phyloP scores from a whole-genome alignment of 2,329 filamentous ascomycete genomes.

The Beauveria asiatica region DNA sequence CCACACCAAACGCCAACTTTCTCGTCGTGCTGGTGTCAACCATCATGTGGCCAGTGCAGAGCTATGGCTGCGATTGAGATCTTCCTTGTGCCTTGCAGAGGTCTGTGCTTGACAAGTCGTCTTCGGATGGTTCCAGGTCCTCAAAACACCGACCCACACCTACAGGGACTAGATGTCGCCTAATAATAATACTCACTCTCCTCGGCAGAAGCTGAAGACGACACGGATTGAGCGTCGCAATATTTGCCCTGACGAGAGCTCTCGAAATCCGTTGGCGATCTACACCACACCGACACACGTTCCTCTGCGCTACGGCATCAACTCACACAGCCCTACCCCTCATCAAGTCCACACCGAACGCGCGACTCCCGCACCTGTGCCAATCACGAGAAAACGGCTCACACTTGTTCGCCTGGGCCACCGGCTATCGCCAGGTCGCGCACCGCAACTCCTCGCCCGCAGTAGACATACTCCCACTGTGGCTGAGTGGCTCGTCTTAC shows the following conservation, averaged over 20 bases:
- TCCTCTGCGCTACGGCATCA: not conserved
- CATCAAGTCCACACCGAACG: not conserved
- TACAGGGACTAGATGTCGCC: not conserved
- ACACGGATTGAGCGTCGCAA: not conserved
- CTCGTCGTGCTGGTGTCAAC: not conserved
- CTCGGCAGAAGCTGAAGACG: not conserved
- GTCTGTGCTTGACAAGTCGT: slow-evolving; percentile 3
- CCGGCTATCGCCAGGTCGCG: not conserved
- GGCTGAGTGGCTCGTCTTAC: not conserved
- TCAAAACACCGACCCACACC: not conserved
- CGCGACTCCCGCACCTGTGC: not conserved
- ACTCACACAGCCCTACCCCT: not conserved
- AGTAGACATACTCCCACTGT: not conserved
- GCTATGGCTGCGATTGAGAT: not conserved
- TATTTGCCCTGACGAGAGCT: not conserved
- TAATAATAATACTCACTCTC: not conserved
- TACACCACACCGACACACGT: not conserved
- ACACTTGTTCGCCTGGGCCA: not conserved
- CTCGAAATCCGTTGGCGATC: not conserved
- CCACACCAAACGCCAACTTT: not conserved
- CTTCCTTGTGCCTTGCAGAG: slow-evolving; percentile 5
- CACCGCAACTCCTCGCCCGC: no score
- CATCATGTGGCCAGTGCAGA: not conserved
- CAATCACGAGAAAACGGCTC: no score
- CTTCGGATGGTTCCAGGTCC: not conserved